phyloP scores from a whole-genome alignment of 225 moss, liverwort and hornwort genomes.

The Pseudoscleropodium purum region DNA sequence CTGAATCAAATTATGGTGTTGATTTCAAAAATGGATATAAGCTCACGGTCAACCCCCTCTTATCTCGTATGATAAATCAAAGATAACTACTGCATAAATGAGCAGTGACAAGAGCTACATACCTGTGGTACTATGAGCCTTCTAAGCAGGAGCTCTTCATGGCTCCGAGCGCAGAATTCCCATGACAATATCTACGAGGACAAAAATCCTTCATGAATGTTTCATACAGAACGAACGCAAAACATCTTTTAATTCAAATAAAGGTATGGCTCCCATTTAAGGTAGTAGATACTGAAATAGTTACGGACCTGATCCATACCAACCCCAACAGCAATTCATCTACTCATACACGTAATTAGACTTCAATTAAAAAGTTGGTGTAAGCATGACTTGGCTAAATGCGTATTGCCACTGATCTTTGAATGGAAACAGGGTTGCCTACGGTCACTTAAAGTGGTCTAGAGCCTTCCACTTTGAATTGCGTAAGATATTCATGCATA shows the following conservation, averaged over 20 bases:
- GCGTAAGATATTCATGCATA: background rate
- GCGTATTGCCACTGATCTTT: background rate
- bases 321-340: background rate
- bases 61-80: background rate
- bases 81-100: background rate
- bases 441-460: background rate
- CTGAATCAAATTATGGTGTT: background rate
- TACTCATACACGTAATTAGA: background rate
- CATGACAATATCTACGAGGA: slow-evolving; percentile 74
- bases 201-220: background rate
- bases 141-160: slow-evolving; percentile 92
- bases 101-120: background rate
- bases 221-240: background rate
- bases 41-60: background rate
- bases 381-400: background rate
- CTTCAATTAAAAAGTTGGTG: background rate
- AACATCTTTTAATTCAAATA: background rate
- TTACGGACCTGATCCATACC: background rate
- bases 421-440: background rate
- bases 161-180: slow-evolving; percentile 96
- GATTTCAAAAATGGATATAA: background rate
- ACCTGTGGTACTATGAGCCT: slow-evolving; percentile 92
- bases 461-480: background rate
- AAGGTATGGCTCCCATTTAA: background rate
- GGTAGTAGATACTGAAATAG: background rate